These are phyloP conservation scores for carrot (Daucus carota) DNA, from an alignment of 129 eudicot genomes.

Conservation along the genomic window DNA sequence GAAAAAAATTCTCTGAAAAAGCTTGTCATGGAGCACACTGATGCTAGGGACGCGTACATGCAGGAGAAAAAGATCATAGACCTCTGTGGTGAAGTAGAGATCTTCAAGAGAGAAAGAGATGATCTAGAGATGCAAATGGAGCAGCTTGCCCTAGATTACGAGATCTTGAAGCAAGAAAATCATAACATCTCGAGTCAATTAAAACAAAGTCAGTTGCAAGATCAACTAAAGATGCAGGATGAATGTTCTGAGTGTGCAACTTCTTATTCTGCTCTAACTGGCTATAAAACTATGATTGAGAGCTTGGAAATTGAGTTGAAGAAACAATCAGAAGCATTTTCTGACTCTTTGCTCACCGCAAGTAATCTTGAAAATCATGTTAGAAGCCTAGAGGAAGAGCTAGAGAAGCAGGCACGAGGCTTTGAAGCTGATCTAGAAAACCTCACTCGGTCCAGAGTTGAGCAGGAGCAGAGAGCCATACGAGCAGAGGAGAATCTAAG, in stretches of 20 bases:
- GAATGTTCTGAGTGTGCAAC: constrained; percentile 53
- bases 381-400: constrained; percentile 60
- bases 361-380: constrained; percentile 51
- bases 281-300: constrained; percentile 49
- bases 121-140: constrained; percentile 95
- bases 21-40: constrained; percentile 67
- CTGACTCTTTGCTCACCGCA: constrained; percentile 26
- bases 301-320: constrained; percentile 41
- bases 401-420: constrained; percentile 58
- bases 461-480: constrained; percentile 81
- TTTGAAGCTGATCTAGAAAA: constrained; percentile 77
- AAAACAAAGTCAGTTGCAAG: constrained; percentile 72
- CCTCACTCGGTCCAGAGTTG: constrained; percentile 56
- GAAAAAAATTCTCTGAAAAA: constrained; percentile 76
- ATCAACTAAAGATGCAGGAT: constrained; percentile 74
- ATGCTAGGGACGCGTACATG: constrained; percentile 44
- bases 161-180: constrained; percentile 89
- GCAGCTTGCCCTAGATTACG: constrained; percentile 92
- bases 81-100: constrained; percentile 67
- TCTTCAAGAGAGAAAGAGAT: constrained; percentile 73
- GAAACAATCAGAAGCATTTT: constrained; percentile 33
- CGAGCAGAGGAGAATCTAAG: constrained; percentile 67
- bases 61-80: constrained; percentile 74
- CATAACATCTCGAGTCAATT: constrained; percentile 56
- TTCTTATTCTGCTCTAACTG: constrained; percentile 35